Base-by-base conservation (phyloP, 78 protist species). In the Cavenderia fasciculata region DNA sequence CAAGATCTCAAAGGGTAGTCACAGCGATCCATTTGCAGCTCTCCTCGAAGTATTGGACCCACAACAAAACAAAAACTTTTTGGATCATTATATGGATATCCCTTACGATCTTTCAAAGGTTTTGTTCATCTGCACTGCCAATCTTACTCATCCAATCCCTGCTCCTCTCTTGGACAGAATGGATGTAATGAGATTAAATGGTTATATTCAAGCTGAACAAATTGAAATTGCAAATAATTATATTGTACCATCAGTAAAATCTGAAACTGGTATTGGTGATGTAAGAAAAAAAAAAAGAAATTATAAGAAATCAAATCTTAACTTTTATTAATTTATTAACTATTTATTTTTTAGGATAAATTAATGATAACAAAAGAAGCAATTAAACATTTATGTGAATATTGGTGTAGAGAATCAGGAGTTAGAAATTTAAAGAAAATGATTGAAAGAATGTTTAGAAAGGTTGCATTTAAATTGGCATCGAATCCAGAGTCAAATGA, bases 1-100 rank as follows among this genome's bases (percentile, higher is more conserved):
- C 74, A 96, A 96, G 86, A 73, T 92, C 14, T 52, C 85, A 3
- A 43, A 25, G 23, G 21, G 79, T 7, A 21, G 23, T 21, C 76
- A 93, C 5, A 96, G 98, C 43, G 99, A 97, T 61, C 99, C 99
- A 1, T 59, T 90, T 36, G 91, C 99, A 0, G 96, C 99, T 0
- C 87, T 98, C 2, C 86, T 98, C 23, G 99, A 98, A 78, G 89
- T 97, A 11, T 87, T 98, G 21, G 99, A 98, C 71, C 98, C 97
- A 19, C 97, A 95, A 75, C 99, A 98, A 89, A 98, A 98, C 76
- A 4, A 12, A 33, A 57, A 62, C 70, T 98, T 97, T 87, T 21
- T 96, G 5, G 99, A 98, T 87, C 94, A 96, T 63, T 98, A 96
- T 86, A 29, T 98, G 47, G 94, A 90, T 57, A 43, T 90, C 11